Evolutionary conservation across 495 filamentous ascomycete species (phyloP).

Genomic region (Daldinia vernicosa): DNA sequence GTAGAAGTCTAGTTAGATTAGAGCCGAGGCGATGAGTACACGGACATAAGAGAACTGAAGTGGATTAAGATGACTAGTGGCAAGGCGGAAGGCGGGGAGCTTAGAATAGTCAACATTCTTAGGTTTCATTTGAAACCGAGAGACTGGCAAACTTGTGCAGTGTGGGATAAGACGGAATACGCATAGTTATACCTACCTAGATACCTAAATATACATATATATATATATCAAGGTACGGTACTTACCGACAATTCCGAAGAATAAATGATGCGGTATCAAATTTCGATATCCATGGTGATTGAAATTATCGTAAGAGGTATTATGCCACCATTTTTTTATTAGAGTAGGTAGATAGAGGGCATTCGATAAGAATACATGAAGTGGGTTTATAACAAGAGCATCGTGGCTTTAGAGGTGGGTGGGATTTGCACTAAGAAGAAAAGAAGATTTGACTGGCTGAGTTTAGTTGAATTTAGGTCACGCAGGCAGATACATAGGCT

Average conservation of each 20-base stretch:
- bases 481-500: no score
- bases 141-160: slow-evolving; percentile 5
- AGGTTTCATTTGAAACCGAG: slow-evolving; percentile 21
- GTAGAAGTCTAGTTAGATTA: slow-evolving; percentile 10
- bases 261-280: slow-evolving; percentile 13
- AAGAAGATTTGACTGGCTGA: not conserved
- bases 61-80: slow-evolving; percentile 16
- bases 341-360: not conserved
- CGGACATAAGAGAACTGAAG: not conserved
- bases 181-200: not conserved
- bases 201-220: no score
- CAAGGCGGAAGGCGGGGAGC: slow-evolving; percentile 7
- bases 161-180: not conserved
- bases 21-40: not conserved
- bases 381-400: slow-evolving; percentile 7
- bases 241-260: not conserved
- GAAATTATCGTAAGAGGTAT: slow-evolving; percentile 4
- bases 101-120: slow-evolving; percentile 19
- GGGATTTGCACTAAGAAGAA: not conserved
- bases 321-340: slow-evolving; percentile 1
- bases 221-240: no score
- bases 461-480: no score
- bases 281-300: slow-evolving; percentile 19
- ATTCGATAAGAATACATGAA: slow-evolving; percentile 14
- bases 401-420: not conserved